Evolutionary conservation across 345 rosid genomes (phyloP), one percentile per base, ranked within the genome.

Genomic region (Salix purpurea): DNA sequence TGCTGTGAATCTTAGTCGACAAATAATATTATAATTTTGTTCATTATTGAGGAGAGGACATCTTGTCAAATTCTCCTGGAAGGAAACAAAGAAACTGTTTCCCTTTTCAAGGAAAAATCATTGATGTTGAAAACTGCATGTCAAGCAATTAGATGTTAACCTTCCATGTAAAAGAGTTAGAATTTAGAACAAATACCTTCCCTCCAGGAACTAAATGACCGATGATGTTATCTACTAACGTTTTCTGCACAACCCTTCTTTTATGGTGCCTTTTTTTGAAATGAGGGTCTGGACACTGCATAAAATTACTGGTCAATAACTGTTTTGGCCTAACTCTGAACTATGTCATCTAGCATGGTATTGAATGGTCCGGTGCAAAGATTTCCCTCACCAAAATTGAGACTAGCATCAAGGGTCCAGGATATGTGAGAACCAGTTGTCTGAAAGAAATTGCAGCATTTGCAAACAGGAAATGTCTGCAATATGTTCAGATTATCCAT

Each of bases 241-340:
- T 87, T 86, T 89, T 89, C 77, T 89, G 99, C 65, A 93, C 83
- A 67, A 95, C 96, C 82, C 99, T 89, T 89, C 97, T 86, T 90
- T 95, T 95, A 15, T 84, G 97, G 86, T 95, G 94, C 76, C 88
- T 86, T 85, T 88, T 93, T 91, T 95, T 95, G 90, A 93, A 93
- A 88, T 95, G 97, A 67, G 99, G 99, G 78, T 95, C 97, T 8
- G 97, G 97, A 69, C 97, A 95, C 99, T 95, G 87, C 85, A 85
- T 66, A 76, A 13, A 80, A 24, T 64, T 24, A 65, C 28, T 42
- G 28, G 13, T 40, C 44, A 40, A 0, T 40, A 58, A 72, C 7
- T 15, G 46, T 15, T 72, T 70, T 28, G 67, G 72, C 40, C 30
- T 68, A 58, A 40, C 37, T 11, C 65, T 34, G n/a, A 7, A 56